Base-by-base conservation (phyloP, 768 basidiomycete genomes). In the Chalciporus chontae region DNA sequence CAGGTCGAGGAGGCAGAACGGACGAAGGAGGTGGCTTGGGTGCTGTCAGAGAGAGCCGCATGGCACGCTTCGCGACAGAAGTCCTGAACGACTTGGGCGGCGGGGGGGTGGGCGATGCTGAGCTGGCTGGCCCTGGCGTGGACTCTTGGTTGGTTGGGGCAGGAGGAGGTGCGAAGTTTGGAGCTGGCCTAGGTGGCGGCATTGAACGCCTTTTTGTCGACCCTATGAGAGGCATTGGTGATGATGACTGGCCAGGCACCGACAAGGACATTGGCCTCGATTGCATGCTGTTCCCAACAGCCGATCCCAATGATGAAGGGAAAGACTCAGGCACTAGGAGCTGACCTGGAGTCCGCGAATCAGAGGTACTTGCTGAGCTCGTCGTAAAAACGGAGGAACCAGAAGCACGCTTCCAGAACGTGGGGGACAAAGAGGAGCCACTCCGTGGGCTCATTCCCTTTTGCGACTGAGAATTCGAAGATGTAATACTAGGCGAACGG, bases 161-260 rank as follows among this genome's bases (percentile, higher is more conserved):
- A 42, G 84, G 83, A 13, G 87, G 87, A 14, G 84, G 78, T 6
- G 86, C 84, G 43, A 77, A 76, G 23, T 77, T 84, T 0, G 89
- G 87, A 4, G 84, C 79, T 26, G 88, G 88, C 13, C 85, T 81
- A 24, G 81, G 85, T 15, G 87, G 88, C 3, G 87, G 86, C 64
- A 86, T 77, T 4, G 85, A 87, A 17, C 71, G 60, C 36, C 87
- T 74, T 58, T 83, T 76, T 26, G 73, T 55, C 5, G 72, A 69
- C 31, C 52, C 55, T 26, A 45, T 42, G 44, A 57, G 43, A 9
- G 54, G 47, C 34, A 55, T 42, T 13, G 52, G 47, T 17, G 52
- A 44, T 17, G 52, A 44, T 17, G 54, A 55, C 19, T 55, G 49
- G 6, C 51, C 48, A 42, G 54, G 23, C 19, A 54, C 45, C 8